Conservation (phyloP, 1,139 yeast genomes). For the Trichomonascaceae sp. region DNA sequence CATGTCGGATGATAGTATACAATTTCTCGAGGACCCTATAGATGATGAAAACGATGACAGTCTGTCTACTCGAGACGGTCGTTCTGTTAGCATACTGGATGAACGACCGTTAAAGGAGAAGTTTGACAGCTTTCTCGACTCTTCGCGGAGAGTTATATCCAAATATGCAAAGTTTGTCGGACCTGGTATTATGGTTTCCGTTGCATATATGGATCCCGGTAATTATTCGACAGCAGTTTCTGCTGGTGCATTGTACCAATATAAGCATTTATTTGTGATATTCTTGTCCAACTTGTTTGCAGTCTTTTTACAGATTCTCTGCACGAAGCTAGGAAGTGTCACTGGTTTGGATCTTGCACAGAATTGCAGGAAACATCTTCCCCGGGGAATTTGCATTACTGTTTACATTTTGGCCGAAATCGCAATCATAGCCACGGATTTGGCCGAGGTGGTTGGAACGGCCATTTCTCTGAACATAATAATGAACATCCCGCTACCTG, state of each 20-base stretch:
- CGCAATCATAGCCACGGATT: conserved; percentile 87
- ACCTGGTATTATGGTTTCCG: conserved; percentile 91
- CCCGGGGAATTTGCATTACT: conserved; percentile 51
- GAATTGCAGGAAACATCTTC: conserved; percentile 72
- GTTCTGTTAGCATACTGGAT: background rate
- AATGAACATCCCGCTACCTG: conserved; percentile 65
- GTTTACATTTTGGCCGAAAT: conserved; percentile 74
- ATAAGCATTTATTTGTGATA: conserved; percentile 73
- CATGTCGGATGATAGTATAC: conserved; percentile 1
- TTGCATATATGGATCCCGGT: conserved; percentile 97
- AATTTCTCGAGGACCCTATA: conserved; percentile 3
- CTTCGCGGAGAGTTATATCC: conserved; percentile 15
- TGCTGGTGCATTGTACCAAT: conserved; percentile 84
- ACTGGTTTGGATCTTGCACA: conserved; percentile 88
- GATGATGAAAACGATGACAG: conserved; percentile 5
- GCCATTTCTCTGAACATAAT: conserved; percentile 84
- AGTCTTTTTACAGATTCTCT: conserved; percentile 72
- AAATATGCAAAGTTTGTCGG: conserved; percentile 71
- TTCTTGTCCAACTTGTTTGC: conserved; percentile 83
- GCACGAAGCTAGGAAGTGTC: conserved; percentile 82
- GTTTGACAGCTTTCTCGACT: conserved; percentile 14
- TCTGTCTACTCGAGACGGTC: background rate
- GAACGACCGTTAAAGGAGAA: conserved; percentile 13
- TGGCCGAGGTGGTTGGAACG: conserved; percentile 92
- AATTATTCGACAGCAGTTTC: conserved; percentile 94